Base-by-base conservation (phyloP, 805 yeast species). In the Vanderwaltozyma tropicalis region DNA sequence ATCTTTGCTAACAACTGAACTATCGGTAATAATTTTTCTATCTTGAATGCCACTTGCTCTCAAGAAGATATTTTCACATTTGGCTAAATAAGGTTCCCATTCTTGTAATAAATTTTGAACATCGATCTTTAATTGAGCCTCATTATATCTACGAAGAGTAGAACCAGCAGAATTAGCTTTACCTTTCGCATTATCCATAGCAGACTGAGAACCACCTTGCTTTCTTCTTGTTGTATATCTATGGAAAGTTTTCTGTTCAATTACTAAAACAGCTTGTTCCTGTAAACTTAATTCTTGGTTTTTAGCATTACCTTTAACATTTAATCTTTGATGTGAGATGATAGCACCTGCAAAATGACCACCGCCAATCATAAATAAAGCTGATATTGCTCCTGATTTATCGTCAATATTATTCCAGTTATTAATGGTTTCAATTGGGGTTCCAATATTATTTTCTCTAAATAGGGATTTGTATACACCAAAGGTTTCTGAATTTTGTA, bases 321-420 rank as follows among this genome's bases (percentile, higher is more conserved):
- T 66, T 35, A 66, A 64, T 18, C 74, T 79, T 34, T 67, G 67
- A 52, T 88, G 96, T 1, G 86, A 76, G 8, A 92, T 69, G 31
- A 92, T 81, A 0, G 96, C 96, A 15, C 92, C 98, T 0, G 97
- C 95, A 66, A 92, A 92, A 62, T 92, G 96, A 30, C 98, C 98
- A 31, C 97, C 96, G 13, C 96, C 96, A 37, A 92, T 74, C 95
- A 92, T 85, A 47, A 92, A 73, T 11, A 92, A 59, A 0, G 94
- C 94, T 5, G 95, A 83, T 32, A 69, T 68, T 3, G 63, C 62
- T 0, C 37, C 32, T 2, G 50, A 37, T 12, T 46, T 42, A 28
- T 47, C 57, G 44, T 39, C 44, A 10, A 40, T 32, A 12, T 27
- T 38, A 40, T 50, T 66, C 69, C 70, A 69, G 22, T 48, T 34